A percentile compares a stretch with the other conserved stretches of the same genome.
phyloP scores from a whole-genome alignment of 805 yeast species.

The Barnettozyma populi region DNA sequence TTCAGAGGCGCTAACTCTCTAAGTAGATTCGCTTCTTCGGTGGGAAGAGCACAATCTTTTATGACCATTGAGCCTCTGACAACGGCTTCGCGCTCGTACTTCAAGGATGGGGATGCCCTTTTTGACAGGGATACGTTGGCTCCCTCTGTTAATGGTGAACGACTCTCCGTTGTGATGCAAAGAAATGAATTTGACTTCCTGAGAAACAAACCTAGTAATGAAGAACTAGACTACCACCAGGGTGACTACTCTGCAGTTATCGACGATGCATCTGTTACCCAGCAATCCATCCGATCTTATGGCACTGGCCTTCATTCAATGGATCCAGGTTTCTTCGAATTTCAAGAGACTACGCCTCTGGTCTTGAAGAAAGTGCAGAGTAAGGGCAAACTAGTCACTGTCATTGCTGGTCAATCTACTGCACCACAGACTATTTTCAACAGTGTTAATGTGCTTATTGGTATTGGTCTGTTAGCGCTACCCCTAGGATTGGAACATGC shows the following conservation, averaged over 20 bases:
- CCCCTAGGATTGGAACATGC: constrained; percentile 65
- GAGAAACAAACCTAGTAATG: constrained; percentile 17
- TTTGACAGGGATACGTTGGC: constrained; percentile 65
- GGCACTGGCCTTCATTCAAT: constrained; percentile 27
- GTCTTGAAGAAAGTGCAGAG: constrained; percentile 62
- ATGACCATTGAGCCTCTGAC: constrained; percentile 44
- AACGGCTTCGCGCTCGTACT: constrained; percentile 50
- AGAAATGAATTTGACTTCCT: constrained; percentile 30
- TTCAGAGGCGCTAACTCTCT: constrained; percentile 64
- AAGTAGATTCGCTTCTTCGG: constrained; percentile 75
- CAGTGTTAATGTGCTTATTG: constrained; percentile 69
- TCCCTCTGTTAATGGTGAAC: constrained; percentile 59
- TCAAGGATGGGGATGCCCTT: constrained; percentile 56
- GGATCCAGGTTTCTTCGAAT: constrained; percentile 37
- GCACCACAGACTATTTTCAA: constrained; percentile 74
- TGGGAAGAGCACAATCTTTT: constrained; percentile 72
- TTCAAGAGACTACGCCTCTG: constrained; percentile 45
- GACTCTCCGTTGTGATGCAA: constrained; percentile 50
- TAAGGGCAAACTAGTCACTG: constrained; percentile 65
- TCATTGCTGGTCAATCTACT: constrained; percentile 78
- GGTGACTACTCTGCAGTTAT: constrained; percentile 33
- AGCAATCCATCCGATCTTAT: constrained; percentile 26
- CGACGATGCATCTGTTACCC: constrained; percentile 36
- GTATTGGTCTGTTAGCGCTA: constrained; percentile 68
- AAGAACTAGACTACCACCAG: constrained; percentile 18